phyloP scores from a whole-genome alignment of 805 yeast species.

The Yamadazyma endophytica region DNA sequence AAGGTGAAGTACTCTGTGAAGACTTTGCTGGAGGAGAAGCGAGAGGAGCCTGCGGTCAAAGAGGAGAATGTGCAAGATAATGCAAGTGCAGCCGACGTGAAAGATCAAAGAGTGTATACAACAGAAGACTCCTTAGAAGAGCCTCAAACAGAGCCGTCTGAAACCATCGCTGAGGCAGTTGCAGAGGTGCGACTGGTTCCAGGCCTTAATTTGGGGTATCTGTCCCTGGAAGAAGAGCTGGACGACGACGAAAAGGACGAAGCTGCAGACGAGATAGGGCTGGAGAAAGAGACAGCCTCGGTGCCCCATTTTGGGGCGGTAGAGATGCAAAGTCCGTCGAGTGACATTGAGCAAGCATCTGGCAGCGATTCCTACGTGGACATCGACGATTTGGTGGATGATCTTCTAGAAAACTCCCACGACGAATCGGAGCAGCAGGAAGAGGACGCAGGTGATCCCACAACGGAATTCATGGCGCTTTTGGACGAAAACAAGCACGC shows the following conservation, averaged over 20 bases:
- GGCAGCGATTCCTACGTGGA: no score
- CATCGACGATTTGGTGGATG: slow-evolving; percentile 7
- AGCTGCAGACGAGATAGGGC: slow-evolving; percentile 9
- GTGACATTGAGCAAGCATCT: no score
- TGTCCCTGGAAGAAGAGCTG: slow-evolving; percentile 6
- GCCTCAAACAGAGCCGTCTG: no score
- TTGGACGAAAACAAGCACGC: slow-evolving; percentile 19
- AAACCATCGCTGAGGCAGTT: no score
- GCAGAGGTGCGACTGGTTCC: not conserved
- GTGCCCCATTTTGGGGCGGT: no score
- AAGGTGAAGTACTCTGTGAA: no score
- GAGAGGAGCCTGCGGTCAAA: not conserved
- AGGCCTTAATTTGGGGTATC: slow-evolving; percentile 6
- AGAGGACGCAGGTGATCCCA: slow-evolving; percentile 2
- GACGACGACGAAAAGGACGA: slow-evolving; percentile 16
- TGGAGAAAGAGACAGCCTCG: slow-evolving; percentile 3
- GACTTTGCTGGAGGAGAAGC: not conserved
- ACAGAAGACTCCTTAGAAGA: not conserved
- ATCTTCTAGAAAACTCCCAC: slow-evolving; percentile 4
- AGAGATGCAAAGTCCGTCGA: no score
- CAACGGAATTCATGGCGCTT: slow-evolving; percentile 21
- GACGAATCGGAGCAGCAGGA: slow-evolving; percentile 1
- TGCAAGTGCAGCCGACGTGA: slow-evolving; percentile 3
- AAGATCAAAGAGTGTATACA: not conserved
- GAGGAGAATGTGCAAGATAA: slow-evolving; percentile 2